Percentiles rank a stretch among this genome's conserved stretches.
Evolutionary conservation across 805 yeast species (phyloP).

Genomic region (Ogataea naganishii): DNA sequence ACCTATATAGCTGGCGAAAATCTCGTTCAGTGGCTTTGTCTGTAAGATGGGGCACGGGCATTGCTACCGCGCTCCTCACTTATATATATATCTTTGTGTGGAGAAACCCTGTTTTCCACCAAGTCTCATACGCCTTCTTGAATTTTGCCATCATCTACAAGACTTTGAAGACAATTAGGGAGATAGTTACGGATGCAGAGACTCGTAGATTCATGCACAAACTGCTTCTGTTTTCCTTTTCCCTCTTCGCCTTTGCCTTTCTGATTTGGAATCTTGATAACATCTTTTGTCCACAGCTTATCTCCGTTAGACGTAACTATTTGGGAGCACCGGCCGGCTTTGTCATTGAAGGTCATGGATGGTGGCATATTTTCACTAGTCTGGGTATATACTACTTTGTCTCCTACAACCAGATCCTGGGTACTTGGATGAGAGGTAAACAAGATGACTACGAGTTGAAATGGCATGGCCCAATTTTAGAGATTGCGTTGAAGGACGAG

Average conservation of each 20-base stretch:
- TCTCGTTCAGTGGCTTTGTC: conserved; percentile 8
- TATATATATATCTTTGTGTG: conserved; percentile 54
- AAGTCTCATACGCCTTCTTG: conserved; percentile 70
- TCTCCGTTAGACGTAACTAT: conserved; percentile 42
- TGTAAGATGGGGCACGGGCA: conserved; percentile 20
- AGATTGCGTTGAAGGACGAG: conserved; percentile 24
- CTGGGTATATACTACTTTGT: conserved; percentile 82
- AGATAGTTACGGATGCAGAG: conserved; percentile 12
- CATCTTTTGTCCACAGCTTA: conserved; percentile 59
- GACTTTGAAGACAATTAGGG: conserved; percentile 27
- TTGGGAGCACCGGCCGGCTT: conserved; percentile 78
- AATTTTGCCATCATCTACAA: conserved; percentile 65
- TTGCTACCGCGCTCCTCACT: conserved; percentile 42
- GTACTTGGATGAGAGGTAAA: conserved; percentile 55
- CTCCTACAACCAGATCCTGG: conserved; percentile 66
- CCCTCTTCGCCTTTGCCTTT: conserved; percentile 61
- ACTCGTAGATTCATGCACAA: conserved; percentile 17
- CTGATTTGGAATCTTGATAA: conserved; percentile 86
- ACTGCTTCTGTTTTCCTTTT: conserved; percentile 19
- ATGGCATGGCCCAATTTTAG: conserved; percentile 51
- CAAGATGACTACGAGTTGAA: conserved; percentile 46
- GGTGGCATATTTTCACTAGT: conserved; percentile 94
- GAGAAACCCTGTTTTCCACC: conserved; percentile 84
- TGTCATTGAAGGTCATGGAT: conserved; percentile 84
- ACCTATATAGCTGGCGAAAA: conserved; percentile 23